Evolutionary conservation across 495 filamentous ascomycete genomes (phyloP).

Genomic region (Annulohypoxylon stygium): DNA sequence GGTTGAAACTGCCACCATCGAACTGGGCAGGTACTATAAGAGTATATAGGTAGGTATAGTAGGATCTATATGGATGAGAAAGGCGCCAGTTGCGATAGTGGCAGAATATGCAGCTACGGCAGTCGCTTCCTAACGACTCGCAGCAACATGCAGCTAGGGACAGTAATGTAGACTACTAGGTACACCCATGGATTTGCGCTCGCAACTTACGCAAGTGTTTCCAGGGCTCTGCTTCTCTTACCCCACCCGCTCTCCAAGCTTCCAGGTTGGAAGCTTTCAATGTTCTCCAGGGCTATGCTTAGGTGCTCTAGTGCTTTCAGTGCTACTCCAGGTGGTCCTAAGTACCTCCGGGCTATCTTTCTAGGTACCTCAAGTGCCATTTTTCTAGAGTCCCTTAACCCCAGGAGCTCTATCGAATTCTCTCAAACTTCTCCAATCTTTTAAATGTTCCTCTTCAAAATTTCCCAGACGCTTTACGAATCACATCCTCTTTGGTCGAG

Average conservation of each 20-base stretch:
- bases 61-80: neutral
- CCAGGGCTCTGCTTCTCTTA: conserved; percentile 6
- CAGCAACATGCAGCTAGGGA: conserved; percentile 16
- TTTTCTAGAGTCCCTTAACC: neutral
- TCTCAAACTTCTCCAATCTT: conserved; percentile 3
- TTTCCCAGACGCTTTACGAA: conserved; percentile 1
- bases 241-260: conserved; percentile 2
- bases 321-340: neutral
- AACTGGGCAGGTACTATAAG: too few relatives aligned
- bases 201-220: conserved; percentile 8
- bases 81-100: neutral
- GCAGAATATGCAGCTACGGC: conserved; percentile 12
- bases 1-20: too few relatives aligned
- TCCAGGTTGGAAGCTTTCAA: neutral
- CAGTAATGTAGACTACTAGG: neutral
- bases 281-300: too few relatives aligned
- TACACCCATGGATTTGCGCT: neutral
- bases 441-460: neutral
- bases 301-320: neutral
- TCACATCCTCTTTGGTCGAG: neutral
- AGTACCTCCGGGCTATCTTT: too few relatives aligned
- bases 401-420: neutral
- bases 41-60: too few relatives aligned
- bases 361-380: too few relatives aligned
- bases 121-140: conserved; percentile 17